Evolutionary conservation across 768 basidiomycete species (phyloP).

Genomic region (Mycena alexandri): DNA sequence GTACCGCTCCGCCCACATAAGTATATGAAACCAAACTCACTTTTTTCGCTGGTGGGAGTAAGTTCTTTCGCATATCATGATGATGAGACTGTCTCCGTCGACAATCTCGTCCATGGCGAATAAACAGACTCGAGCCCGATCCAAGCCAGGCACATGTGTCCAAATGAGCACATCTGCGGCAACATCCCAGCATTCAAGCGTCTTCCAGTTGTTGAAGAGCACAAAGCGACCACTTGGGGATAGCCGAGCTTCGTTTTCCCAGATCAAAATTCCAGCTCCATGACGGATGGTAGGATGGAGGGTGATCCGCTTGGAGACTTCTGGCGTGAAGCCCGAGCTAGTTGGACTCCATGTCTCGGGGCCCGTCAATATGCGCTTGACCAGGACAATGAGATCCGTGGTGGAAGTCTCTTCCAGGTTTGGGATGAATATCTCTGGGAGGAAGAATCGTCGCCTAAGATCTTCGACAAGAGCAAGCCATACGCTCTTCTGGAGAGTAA

Average conservation of each 20-base stretch:
- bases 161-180: conserved; percentile 13
- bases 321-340: background rate
- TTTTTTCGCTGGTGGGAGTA: background rate
- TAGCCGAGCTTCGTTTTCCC: conserved; percentile 16
- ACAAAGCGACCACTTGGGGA: conserved; percentile 19
- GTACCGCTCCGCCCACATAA: background rate
- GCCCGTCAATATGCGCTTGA: conserved; percentile 1
- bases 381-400: background rate
- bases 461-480: conserved; percentile 6
- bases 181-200: conserved; percentile 33
- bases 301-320: background rate
- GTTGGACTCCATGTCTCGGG: conserved; percentile 9
- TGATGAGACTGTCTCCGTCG: background rate
- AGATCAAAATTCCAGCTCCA: background rate
- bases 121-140: background rate
- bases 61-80: conserved; percentile 15
- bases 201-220: conserved; percentile 13
- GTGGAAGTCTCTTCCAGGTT: background rate
- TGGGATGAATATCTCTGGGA: background rate
- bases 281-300: background rate
- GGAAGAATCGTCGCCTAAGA: background rate
- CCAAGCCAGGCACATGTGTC: background rate
- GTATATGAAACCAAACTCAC: background rate
- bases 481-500: background rate
- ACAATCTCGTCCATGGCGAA: conserved; percentile 28